These are phyloP conservation scores for Myriosclerotinia duriaeana DNA, from an alignment of 2,329 filamentous ascomycete genomes.

Conservation along the genomic window DNA sequence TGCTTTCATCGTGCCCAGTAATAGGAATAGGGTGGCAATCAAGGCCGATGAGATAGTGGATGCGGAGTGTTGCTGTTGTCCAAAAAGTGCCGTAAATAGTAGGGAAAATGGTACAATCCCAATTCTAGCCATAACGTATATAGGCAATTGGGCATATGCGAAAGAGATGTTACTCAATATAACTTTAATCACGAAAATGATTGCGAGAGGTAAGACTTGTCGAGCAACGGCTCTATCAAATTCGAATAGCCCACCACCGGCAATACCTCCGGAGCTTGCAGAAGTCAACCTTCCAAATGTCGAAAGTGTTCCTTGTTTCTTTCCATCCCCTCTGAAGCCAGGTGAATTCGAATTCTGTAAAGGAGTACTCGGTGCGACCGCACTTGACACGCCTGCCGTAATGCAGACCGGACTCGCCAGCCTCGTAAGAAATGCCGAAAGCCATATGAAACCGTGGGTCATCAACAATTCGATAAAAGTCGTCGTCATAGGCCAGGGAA, in stretches of 20 bases:
- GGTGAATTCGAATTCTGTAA: constrained; percentile 36
- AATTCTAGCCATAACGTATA: constrained; percentile 53
- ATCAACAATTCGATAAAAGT: constrained; percentile 52
- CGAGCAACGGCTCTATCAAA: constrained; percentile 50
- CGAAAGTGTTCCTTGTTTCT: constrained; percentile 37
- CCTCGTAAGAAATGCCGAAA: constrained; percentile 50
- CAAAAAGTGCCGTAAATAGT: constrained; percentile 49
- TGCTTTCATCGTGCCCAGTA: constrained; percentile 42
- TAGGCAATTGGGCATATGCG: constrained; percentile 52
- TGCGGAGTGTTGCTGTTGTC: constrained; percentile 48
- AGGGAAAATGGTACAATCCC: constrained; percentile 51
- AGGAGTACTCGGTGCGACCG: constrained; percentile 47
- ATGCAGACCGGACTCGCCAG: constrained; percentile 45
- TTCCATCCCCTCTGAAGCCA: constrained; percentile 38
- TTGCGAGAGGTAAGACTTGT: constrained; percentile 49
- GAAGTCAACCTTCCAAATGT: constrained; percentile 37
- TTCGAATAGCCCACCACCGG: constrained; percentile 54
- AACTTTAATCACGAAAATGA: constrained; percentile 52
- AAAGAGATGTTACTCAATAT: constrained; percentile 55
- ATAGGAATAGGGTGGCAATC: constrained; percentile 51
- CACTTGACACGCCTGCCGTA: constrained; percentile 44
- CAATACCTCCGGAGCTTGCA: constrained; percentile 47
- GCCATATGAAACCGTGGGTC: constrained; percentile 49
- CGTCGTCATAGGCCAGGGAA: constrained; percentile 52
- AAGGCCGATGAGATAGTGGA: constrained; percentile 51